These are phyloP conservation scores for Coemansia sp. DNA, from an alignment of 192 early-diverging fungal genomes.

Conservation along the genomic window DNA sequence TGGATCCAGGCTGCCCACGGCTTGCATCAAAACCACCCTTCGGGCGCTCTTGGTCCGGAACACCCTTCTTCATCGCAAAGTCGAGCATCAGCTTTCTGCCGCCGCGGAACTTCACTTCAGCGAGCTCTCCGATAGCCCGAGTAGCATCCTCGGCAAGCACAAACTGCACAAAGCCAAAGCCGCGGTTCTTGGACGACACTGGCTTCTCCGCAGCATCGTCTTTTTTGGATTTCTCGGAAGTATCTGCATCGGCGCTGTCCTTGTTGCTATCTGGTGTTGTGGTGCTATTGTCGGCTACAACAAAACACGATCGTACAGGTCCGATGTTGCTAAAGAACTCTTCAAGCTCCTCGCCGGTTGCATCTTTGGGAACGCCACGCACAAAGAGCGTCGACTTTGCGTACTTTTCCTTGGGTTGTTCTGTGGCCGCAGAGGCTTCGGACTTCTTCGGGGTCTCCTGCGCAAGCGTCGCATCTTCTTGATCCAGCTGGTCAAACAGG, in stretches of 20 bases:
- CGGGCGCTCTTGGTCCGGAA: slow-evolving; percentile 5
- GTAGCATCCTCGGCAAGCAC: slow-evolving; percentile 58
- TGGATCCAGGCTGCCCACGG: slow-evolving; percentile 16
- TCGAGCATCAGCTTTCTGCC: slow-evolving; percentile 72
- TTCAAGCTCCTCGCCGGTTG: slow-evolving; percentile 79
- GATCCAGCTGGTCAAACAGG: slow-evolving; percentile 83
- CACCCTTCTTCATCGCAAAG: slow-evolving; percentile 62
- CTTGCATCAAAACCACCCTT: slow-evolving; percentile 3
- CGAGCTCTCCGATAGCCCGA: slow-evolving; percentile 73
- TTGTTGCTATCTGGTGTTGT: slow-evolving; percentile 20
- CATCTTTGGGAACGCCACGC: slow-evolving; percentile 77
- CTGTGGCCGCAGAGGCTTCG: slow-evolving; percentile 9
- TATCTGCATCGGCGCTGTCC: slow-evolving; percentile 1
- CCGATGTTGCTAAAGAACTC: slow-evolving; percentile 87
- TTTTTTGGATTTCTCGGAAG: slow-evolving; percentile 34
- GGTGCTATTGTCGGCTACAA: slow-evolving; percentile 63
- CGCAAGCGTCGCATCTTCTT: slow-evolving; percentile 34
- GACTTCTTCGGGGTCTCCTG: slow-evolving; percentile 15
- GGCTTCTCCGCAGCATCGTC: slow-evolving; percentile 11
- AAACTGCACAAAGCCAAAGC: slow-evolving; percentile 92
- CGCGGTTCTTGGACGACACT: slow-evolving; percentile 59
- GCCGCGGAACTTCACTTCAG: slow-evolving; percentile 71
- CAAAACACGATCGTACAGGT: slow-evolving; percentile 86
- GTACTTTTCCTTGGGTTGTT: slow-evolving; percentile 41
- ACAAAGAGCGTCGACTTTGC: slow-evolving; percentile 82